phyloP scores from a whole-genome alignment of 2,329 filamentous ascomycete genomes.

The Monosporascus sp. region DNA sequence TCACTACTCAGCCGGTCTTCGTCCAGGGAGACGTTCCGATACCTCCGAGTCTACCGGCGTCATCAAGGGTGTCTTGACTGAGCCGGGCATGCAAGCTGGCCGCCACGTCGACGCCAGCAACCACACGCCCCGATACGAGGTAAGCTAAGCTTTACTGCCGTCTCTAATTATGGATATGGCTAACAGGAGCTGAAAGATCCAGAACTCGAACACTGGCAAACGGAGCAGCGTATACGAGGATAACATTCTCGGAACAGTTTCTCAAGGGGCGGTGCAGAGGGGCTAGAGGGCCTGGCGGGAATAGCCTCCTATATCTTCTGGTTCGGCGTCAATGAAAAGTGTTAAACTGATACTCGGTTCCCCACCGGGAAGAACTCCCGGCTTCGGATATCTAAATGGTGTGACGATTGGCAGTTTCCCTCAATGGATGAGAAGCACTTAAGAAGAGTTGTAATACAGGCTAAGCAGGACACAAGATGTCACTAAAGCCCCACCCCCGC shows the following conservation, averaged over 20 bases:
- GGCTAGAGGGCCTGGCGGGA: background rate
- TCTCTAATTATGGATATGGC: background rate
- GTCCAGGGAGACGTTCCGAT: constrained; percentile 9
- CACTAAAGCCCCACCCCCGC: no score
- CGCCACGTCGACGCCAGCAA: constrained; percentile 12
- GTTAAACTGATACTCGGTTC: no score
- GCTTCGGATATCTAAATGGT: no score
- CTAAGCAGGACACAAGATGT: no score
- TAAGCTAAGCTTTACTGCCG: background rate
- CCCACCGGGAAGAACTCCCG: no score
- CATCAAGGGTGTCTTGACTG: constrained; percentile 13
- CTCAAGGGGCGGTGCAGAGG: background rate
- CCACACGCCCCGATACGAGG: constrained; percentile 13
- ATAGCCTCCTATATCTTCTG: background rate
- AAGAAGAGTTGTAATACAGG: no score
- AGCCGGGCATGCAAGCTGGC: constrained; percentile 11
- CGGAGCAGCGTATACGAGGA: constrained; percentile 10
- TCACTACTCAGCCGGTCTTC: background rate
- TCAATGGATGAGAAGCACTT: no score
- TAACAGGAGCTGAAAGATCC: constrained; percentile 4
- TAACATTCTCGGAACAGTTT: constrained; percentile 10
- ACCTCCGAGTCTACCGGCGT: constrained; percentile 9
- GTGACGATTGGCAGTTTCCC: no score
- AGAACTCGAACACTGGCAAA: constrained; percentile 16
- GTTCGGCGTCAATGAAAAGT: background rate